Base-by-base conservation (phyloP, 345 rosid species). In the Raphanus sativus region DNA sequence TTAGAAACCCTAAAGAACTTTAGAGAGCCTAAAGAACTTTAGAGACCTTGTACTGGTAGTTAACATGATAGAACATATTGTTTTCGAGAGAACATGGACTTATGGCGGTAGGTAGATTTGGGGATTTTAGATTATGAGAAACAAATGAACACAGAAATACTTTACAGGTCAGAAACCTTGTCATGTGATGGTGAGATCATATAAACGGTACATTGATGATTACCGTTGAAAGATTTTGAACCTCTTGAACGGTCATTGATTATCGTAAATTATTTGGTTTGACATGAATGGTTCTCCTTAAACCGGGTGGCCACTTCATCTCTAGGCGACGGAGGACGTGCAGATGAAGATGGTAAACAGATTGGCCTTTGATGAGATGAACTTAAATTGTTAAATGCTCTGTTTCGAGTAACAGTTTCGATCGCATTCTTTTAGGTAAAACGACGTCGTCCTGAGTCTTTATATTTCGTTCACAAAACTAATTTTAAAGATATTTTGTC, bases 301-400 rank as follows among this genome's bases (percentile, higher is more conserved):
- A 85, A 21, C 97, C 96, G 9, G 98, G 93, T 13, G 98, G 94
- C 98, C 94, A 93, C 75, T 89, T 90, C 94, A 93, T 77, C 82
- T 90, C 90, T 66, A 96, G 80, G 33, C 97, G 94, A 0, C 94
- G 97, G 13, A 92, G 80, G 63, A 90, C 87, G 29, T 92, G 99
- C 79, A 95, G 77, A 81, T 91, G 99, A 58, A 95, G 90, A 84
- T 92, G 97, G 83, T 87, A 88, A 74, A 92, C 97, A 66, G 99
- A 92, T 87, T 95, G 96, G 75, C 97, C 99, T 91, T 91, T 84
- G 16, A 78, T n/a, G 59, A 25, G 61, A 63, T 21, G 30, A 73
- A 10, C 0, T 34, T 17, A 59, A 2, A 1, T 45, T 16, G 38
- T 64, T 50, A 70, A 28, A 28, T 28, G 55, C 17, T 50, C 55